Evolutionary conservation across 352 stramenopile genomes (phyloP).

Genomic region (Phytophthora foliorum): DNA sequence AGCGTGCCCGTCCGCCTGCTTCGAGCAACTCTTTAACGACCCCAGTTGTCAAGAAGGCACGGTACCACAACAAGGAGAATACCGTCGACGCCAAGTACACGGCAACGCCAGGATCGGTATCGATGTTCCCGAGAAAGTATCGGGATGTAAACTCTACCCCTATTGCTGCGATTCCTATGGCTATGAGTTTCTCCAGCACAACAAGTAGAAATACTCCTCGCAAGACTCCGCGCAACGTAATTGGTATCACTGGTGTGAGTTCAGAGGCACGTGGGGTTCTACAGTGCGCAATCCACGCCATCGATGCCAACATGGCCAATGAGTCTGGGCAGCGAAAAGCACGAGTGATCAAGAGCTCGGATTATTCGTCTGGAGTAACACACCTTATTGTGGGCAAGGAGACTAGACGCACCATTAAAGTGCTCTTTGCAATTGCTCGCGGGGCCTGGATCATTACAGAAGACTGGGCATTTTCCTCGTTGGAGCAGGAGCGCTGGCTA

Average conservation of each 20-base stretch:
- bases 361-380: conserved; percentile 77
- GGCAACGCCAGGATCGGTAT: conserved; percentile 42
- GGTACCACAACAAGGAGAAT: conserved; percentile 29
- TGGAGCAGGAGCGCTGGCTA: conserved; percentile 80
- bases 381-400: conserved; percentile 80
- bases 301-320: conserved; percentile 71
- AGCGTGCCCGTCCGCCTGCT: conserved; percentile 26
- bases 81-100: conserved; percentile 24
- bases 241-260: conserved; percentile 82
- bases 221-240: conserved; percentile 60
- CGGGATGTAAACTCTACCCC: conserved; percentile 40
- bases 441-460: conserved; percentile 86
- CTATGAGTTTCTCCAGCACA: conserved; percentile 44
- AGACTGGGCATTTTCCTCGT: conserved; percentile 79
- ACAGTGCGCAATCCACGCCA: conserved; percentile 81
- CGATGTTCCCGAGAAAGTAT: conserved; percentile 41
- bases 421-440: conserved; percentile 84
- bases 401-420: conserved; percentile 85
- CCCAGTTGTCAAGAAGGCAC: conserved; percentile 42
- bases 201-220: conserved; percentile 39
- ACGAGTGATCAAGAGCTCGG: conserved; percentile 82
- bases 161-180: conserved; percentile 31
- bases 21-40: conserved; percentile 32
- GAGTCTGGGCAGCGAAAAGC: conserved; percentile 65
- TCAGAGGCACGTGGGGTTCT: conserved; percentile 64